Conservation (phyloP, 2,329 filamentous ascomycete genomes). For the Cytospora piceae region DNA sequence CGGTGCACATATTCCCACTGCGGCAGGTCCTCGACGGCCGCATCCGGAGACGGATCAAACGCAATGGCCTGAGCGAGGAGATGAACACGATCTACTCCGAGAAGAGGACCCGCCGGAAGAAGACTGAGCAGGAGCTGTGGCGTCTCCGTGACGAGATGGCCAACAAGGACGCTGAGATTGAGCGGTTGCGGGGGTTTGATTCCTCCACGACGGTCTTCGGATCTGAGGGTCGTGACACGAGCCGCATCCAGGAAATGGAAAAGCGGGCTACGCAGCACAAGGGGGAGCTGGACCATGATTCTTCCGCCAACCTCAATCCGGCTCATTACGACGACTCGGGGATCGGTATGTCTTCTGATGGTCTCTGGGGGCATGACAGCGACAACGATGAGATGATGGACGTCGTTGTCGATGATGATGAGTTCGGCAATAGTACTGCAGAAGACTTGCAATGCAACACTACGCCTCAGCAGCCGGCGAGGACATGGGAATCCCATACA, state of each 20-base stretch:
- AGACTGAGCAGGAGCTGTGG: conserved; percentile 51
- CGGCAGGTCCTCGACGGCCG: conserved; percentile 57
- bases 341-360: conserved; percentile 17
- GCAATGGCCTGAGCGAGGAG: conserved; percentile 62
- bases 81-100: conserved; percentile 56
- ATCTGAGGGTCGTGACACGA: conserved; percentile 6
- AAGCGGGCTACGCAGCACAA: conserved; percentile 12
- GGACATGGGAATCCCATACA: background rate
- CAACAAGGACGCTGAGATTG: conserved; percentile 57
- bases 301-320: background rate
- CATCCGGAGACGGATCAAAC: conserved; percentile 58
- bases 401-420: background rate
- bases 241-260: conserved; percentile 18
- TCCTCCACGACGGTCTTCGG: conserved; percentile 11
- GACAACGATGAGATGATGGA: conserved; percentile 4
- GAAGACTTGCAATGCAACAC: conserved; percentile 14
- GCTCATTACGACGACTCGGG: conserved; percentile 17
- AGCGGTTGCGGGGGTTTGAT: conserved; percentile 43
- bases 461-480: background rate
- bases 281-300: background rate
- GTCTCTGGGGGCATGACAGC: conserved; percentile 20
- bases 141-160: conserved; percentile 53
- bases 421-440: conserved; percentile 12
- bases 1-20: conserved; percentile 52
- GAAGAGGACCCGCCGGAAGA: conserved; percentile 45